Conservation (phyloP, 2,329 filamentous ascomycete genomes). For the Aspergillus quadricinctus region DNA sequence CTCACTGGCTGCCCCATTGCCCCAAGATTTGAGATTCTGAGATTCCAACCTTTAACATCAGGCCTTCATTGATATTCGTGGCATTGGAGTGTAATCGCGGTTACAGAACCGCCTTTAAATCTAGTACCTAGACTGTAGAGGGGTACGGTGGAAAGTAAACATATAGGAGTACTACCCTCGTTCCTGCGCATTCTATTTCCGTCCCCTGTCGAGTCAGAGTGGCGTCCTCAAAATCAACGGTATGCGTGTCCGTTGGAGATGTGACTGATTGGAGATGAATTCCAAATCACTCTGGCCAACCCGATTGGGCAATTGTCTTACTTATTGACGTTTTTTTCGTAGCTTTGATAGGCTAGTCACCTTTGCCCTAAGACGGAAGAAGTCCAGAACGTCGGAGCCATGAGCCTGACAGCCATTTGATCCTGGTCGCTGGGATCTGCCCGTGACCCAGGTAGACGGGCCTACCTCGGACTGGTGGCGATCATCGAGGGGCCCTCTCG, state of each 20-base stretch:
- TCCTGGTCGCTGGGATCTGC: slow-evolving; percentile 19
- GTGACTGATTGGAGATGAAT: slow-evolving; percentile 9
- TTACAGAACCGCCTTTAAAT: neutral
- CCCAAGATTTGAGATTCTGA: neutral
- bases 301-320: neutral
- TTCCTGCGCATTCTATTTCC: slow-evolving; percentile 5
- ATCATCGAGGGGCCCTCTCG: slow-evolving; percentile 9
- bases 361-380: slow-evolving; percentile 8
- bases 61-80: neutral
- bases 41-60: neutral
- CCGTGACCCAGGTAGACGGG: slow-evolving; percentile 15
- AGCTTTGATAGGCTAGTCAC: neutral
- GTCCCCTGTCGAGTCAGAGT: neutral
- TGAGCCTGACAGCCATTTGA: slow-evolving; percentile 15
- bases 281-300: slow-evolving; percentile 13
- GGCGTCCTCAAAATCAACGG: slow-evolving; percentile 7
- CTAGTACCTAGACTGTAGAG: neutral
- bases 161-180: neutral
- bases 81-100: neutral
- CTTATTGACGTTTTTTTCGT: neutral
- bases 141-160: neutral
- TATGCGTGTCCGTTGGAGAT: slow-evolving; percentile 10
- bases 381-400: slow-evolving; percentile 13
- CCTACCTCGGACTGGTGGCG: slow-evolving; percentile 11
- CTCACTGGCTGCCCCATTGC: neutral